Percentiles rank a stretch among this genome's conserved stretches.
Conservation (phyloP, 495 filamentous ascomycete species). For the Aspergillus ostianus region DNA sequence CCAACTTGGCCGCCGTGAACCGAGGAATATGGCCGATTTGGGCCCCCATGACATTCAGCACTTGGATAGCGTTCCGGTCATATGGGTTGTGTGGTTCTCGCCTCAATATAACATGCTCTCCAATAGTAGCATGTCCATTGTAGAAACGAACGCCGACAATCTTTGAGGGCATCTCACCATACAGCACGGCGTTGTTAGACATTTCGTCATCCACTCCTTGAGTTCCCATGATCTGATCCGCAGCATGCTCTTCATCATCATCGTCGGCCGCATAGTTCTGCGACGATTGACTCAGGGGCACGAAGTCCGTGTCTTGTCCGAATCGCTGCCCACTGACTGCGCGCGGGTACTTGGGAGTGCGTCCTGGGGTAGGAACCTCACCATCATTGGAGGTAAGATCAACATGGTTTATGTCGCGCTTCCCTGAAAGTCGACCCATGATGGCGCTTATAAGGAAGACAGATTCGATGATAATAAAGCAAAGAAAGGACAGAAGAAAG, state of each 20-base stretch:
- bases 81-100: constrained; percentile 73
- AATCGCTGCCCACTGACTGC: constrained; percentile 29
- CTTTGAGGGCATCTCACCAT: constrained; percentile 55
- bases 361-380: background rate
- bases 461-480: background rate
- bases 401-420: constrained; percentile 13
- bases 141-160: constrained; percentile 85
- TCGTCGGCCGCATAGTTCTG: constrained; percentile 27
- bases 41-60: constrained; percentile 71
- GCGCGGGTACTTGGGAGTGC: constrained; percentile 14
- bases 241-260: constrained; percentile 41
- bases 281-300: constrained; percentile 34
- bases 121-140: constrained; percentile 62
- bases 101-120: constrained; percentile 67
- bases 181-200: constrained; percentile 43
- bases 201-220: constrained; percentile 48
- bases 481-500: background rate
- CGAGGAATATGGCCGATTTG: constrained; percentile 83
- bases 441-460: background rate
- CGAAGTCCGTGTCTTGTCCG: constrained; percentile 34
- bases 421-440: constrained; percentile 12
- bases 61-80: constrained; percentile 75
- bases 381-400: constrained; percentile 11
- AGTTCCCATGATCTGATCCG: constrained; percentile 28
- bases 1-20: constrained; percentile 63